phyloP scores from a whole-genome alignment of 768 basidiomycete genomes.

The Holtermannia corniformis region DNA sequence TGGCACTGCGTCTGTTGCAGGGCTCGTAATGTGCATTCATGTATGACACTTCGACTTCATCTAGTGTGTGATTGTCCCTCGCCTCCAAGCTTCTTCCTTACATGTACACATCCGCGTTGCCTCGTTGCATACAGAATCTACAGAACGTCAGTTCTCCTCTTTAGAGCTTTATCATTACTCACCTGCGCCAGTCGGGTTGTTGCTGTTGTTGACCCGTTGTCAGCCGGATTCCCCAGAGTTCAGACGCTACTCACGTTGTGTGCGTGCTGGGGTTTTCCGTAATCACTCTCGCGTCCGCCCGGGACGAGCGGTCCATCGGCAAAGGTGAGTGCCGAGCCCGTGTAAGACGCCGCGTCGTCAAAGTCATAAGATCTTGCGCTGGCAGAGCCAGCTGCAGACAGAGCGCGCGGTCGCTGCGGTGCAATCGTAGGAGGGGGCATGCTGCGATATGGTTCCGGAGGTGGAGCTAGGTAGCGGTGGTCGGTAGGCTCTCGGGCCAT shows the following conservation, averaged over 20 bases:
- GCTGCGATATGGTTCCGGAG: no score
- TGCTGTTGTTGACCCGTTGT: not conserved
- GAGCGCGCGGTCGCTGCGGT: no score
- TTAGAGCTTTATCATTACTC: not conserved
- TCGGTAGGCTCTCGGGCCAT: no score
- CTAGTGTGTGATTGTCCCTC: not conserved
- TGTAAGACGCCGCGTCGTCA: not conserved
- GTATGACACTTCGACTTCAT: not conserved
- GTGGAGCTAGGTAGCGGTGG: no score
- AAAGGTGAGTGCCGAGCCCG: not conserved
- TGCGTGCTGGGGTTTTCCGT: not conserved
- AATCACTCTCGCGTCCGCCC: not conserved
- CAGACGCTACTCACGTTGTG: not conserved
- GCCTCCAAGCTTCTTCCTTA: no score
- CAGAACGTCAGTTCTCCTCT: not conserved
- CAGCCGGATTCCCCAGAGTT: no score
- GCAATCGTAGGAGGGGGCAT: no score
- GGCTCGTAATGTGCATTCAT: not conserved
- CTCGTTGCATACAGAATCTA: not conserved
- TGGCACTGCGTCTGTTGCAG: constrained; percentile 52
- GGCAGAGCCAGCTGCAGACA: no score
- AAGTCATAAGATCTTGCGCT: not conserved
- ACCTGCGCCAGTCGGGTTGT: not conserved
- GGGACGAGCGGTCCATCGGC: not conserved
- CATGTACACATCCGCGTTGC: not conserved